Percentiles rank a stretch among this genome's conserved stretches.
Evolutionary conservation across 2,329 filamentous ascomycete genomes (phyloP).

Genomic region (Emydomyces testavorans): DNA sequence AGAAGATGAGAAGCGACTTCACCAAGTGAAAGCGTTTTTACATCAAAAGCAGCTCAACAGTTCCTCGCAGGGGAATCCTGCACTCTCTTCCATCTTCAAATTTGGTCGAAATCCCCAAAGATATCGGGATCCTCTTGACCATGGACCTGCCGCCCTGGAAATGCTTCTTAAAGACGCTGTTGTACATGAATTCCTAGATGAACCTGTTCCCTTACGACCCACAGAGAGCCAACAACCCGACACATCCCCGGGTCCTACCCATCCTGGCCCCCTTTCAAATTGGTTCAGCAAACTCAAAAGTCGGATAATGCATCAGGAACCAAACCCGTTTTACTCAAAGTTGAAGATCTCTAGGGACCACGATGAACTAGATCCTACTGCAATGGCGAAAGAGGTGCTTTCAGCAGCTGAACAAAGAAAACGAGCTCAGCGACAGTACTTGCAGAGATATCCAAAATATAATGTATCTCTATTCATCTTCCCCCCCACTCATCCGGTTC

Average conservation of each 20-base stretch:
- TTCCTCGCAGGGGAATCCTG: slow-evolving; percentile 58
- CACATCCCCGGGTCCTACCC: slow-evolving; percentile 32
- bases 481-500: slow-evolving; percentile 61
- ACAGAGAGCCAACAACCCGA: slow-evolving; percentile 24
- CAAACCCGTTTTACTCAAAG: slow-evolving; percentile 89
- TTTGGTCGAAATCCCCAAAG: slow-evolving; percentile 50
- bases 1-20: slow-evolving; percentile 91
- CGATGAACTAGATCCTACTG: slow-evolving; percentile 68
- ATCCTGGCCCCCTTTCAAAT: slow-evolving; percentile 49
- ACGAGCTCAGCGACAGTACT: slow-evolving; percentile 79
- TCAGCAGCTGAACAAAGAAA: slow-evolving; percentile 71
- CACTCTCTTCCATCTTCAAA: slow-evolving; percentile 59
- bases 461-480: slow-evolving; percentile 90
- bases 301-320: slow-evolving; percentile 54
- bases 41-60: slow-evolving; percentile 76
- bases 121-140: slow-evolving; percentile 73
- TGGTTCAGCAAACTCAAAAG: slow-evolving; percentile 51
- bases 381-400: slow-evolving; percentile 84
- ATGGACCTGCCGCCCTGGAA: slow-evolving; percentile 81
- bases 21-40: slow-evolving; percentile 91
- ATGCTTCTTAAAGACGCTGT: slow-evolving; percentile 96
- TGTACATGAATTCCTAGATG: slow-evolving; percentile 86
- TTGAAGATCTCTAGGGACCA: slow-evolving; percentile 59
- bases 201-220: slow-evolving; percentile 36
- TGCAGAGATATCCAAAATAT: slow-evolving; percentile 75